Base-by-base conservation (phyloP, 2,329 filamentous ascomycete genomes). In the Pyricularia pennisetigena region DNA sequence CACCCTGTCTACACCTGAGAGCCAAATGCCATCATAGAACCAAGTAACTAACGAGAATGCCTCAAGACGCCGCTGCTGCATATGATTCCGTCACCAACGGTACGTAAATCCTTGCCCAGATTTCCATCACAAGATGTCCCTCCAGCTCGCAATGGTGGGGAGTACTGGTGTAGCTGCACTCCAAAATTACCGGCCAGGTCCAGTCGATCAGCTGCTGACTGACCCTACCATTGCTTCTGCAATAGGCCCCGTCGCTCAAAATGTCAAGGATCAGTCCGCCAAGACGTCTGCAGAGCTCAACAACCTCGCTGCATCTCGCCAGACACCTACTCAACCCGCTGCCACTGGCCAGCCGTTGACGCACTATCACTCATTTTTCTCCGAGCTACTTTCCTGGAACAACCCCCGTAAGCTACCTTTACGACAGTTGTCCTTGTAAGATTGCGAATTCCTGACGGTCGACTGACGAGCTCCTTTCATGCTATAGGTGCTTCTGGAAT, bases 281-380 rank as follows among this genome's bases (percentile, higher is more conserved):
- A 87, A 86, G 81, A 84, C 86, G 68, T 77, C 80, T 68, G 75
- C 76, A 72, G 86, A 88, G 79, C 79, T 88, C 71, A 82, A 82
- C 74, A 86, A 85, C 76, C 81, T 88, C 65, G 85, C 85, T 73
- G 82, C 82, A 70, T 76, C 85, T 72, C 85, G 86, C 75, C 82
- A 82, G 75, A 85, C 84, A 66, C 86, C 86, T 68, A 71, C 78
- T 66, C 79, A 80, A 69, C 81, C 81, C 41, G 82, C 86, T 73
- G 85, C 85, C 70, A 88, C 85, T 64, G 86, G 85, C 73, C 86
- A 89, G 77, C 84, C 84, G 66, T 78, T 90, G 74, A 90, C 87
- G 69, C 86, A 89, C 78, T 91, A 90, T 77, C 88, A 90, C 80
- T 90, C 87, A 20, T 86, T 90, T 79, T 90, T 91, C 78, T 85